Base-by-base conservation (phyloP, 768 basidiomycete species). In the Suillus paluster region DNA sequence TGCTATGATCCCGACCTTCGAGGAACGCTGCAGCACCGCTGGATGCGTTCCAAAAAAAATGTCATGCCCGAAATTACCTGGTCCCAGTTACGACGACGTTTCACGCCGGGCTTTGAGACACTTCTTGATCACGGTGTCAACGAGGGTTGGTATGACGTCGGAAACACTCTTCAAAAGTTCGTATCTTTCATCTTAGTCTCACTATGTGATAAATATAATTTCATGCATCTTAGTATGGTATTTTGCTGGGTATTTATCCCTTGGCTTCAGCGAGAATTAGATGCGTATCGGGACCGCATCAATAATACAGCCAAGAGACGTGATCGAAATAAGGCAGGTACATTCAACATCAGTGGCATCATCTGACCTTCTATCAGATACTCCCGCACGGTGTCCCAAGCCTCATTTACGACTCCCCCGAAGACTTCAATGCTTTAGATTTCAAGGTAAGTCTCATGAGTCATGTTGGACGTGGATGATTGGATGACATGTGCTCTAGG, bases 41-140 rank as follows among this genome's bases (percentile, higher is more conserved):
- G 76, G 68, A 77, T 68, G 68, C 58, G 65, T 0, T 55, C 68
- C 1, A 75, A 80, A 38, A 74, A 67, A 2, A 84, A 84, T 55
- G 67, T 84, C 54, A 80, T 75, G 62, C 70, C 78, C 0, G 81
- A 84, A 60, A 77, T 75, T 0, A 63, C 64, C 0, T 85, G 83
- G 83, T 78, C 79, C 8, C 55, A 60, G 4, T 54, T 80, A 2
- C 64, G 74, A 0, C 59, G 64, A 0, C 33, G 67, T 0, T 83
- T 73, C 55, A 59, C 75, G 0, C 77, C 74, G 1, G 77, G 78
- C 0, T 81, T 78, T 67, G 79, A 83, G 59, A 45, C 67, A 6
- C 30, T 76, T 0, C 65, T 82, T 0, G 67, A 79, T 1, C 3
- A 58, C 1, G 80, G 79, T 14, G 59, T 78, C 1, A 63, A 63